Base-by-base conservation (phyloP, 1,139 yeast species). In the Tardiomyces depauwii region DNA sequence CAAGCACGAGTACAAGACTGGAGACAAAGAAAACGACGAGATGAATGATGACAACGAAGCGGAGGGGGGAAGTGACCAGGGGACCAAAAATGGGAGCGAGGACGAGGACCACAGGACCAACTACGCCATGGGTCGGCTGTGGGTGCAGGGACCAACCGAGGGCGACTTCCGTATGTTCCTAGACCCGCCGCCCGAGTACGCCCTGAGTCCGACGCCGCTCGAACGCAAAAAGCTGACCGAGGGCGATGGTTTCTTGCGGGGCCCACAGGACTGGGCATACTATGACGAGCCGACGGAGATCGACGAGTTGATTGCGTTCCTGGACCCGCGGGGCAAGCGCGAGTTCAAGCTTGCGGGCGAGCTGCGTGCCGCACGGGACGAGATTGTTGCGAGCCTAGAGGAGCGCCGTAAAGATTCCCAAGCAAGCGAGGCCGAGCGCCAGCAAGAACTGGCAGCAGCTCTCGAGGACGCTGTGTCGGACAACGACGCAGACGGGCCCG, bases 131-230 rank as follows among this genome's bases (percentile, higher is more conserved):
- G 97, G 97, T 7, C 71, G 87, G 48, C 62, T 91, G 38, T 89
- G 96, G 95, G 76, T 91, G 2, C 97, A 89, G 64, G 99, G 99
- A 0, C 97, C 98, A 1, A 70, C 79, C 2, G 70, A 70, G 19
- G 82, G 77, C 44, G 95, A 88, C 54, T 61, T 77, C 19, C 59
- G 62, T 25, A 63, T 63, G 11, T 72, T 70, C 44, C 62, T 79
- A 47, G 60, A 67, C 14, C 19, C 27, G 27, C 18, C 25, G 3
- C 3, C 4, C 25, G 39, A n/a, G 9, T 21, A 18, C 28, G 41
- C 27, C 16, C 6, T 25, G 18, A 18, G 33, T n/a, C 19, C 33
- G 5, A 42, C 47, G 28, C 48, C 53, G 10, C 25, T 60, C 32
- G 83, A 82, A 59, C 70, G 88, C 42, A 86, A 85, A 59, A 56